Evolutionary conservation across 2,329 filamentous ascomycete genomes (phyloP).

Genomic region (Alternaria gansuensis): DNA sequence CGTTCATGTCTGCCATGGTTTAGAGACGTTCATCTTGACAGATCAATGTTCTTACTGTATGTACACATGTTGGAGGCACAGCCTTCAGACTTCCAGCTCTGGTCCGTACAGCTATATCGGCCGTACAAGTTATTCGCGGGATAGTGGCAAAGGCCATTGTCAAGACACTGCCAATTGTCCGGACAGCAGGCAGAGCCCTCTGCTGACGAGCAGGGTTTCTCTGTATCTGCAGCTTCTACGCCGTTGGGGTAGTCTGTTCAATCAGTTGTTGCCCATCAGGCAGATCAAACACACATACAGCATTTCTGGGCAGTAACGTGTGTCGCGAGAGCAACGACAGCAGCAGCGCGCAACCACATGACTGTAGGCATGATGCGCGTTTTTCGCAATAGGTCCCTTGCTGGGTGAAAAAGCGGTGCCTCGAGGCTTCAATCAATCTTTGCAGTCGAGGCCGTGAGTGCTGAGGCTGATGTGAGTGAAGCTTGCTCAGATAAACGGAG

Average conservation of each 20-base stretch:
- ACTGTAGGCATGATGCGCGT: slow-evolving; percentile 29
- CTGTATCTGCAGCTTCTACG: slow-evolving; percentile 34
- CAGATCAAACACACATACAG: slow-evolving; percentile 33
- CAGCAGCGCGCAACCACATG: slow-evolving; percentile 34
- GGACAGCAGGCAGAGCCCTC: slow-evolving; percentile 50
- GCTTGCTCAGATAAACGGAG: slow-evolving; percentile 1
- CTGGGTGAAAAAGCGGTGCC: slow-evolving; percentile 7
- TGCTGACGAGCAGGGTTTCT: slow-evolving; percentile 48
- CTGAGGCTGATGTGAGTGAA: slow-evolving; percentile 5
- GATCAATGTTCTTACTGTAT: slow-evolving; percentile 34
- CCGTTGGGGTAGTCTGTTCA: slow-evolving; percentile 49
- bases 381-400: slow-evolving; percentile 15
- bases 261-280: slow-evolving; percentile 17
- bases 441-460: slow-evolving; percentile 18
- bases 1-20: slow-evolving; percentile 31
- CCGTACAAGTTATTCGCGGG: slow-evolving; percentile 39
- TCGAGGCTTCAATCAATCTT: slow-evolving; percentile 9
- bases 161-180: slow-evolving; percentile 49
- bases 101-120: slow-evolving; percentile 50
- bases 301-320: slow-evolving; percentile 40
- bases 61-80: slow-evolving; percentile 50
- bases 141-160: slow-evolving; percentile 52
- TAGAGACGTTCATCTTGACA: background rate
- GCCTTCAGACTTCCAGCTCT: slow-evolving; percentile 44
- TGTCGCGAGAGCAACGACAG: slow-evolving; percentile 26